These are phyloP conservation scores for Hericium erinaceus DNA, from an alignment of 768 basidiomycete species.

Conservation along the genomic window DNA sequence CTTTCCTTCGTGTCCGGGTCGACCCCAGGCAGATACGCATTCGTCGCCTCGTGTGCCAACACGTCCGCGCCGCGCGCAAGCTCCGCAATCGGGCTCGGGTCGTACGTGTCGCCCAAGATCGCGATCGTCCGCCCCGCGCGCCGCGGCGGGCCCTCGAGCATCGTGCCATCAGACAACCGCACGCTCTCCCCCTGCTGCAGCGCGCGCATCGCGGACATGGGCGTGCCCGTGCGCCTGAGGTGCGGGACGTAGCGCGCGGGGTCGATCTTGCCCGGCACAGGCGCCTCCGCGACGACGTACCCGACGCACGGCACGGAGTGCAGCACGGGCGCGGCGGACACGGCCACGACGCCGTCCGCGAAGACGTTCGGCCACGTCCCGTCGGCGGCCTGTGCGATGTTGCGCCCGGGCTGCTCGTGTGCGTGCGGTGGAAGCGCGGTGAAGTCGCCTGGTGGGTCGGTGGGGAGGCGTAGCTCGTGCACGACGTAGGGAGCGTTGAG, in stretches of 20 bases:
- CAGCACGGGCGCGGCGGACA: conserved; percentile 68
- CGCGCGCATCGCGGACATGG: conserved; percentile 56
- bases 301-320: conserved; percentile 81
- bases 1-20: conserved; percentile 45
- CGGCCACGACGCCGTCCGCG: conserved; percentile 42
- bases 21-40: conserved; percentile 66
- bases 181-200: conserved; percentile 60
- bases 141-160: conserved; percentile 56
- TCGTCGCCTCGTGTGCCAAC: conserved; percentile 85
- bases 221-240: conserved; percentile 59
- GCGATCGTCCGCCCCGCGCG: conserved; percentile 67
- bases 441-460: conserved; percentile 36
- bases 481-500: conserved; percentile 65
- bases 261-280: conserved; percentile 70
- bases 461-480: conserved; percentile 66
- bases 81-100: conserved; percentile 52
- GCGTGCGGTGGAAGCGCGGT: conserved; percentile 31
- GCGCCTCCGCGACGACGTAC: conserved; percentile 62
- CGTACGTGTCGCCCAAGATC: conserved; percentile 79
- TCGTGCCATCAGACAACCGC: conserved; percentile 59
- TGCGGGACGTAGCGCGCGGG: conserved; percentile 57
- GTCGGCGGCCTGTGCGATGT: conserved; percentile 43
- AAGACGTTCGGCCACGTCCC: conserved; percentile 65
- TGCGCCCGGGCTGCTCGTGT: conserved; percentile 55
- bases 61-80: conserved; percentile 62